Evolutionary conservation across 2,329 filamentous ascomycete species (phyloP), one percentile per base, ranked within the genome.

Genomic region (Penicillium hordei): DNA sequence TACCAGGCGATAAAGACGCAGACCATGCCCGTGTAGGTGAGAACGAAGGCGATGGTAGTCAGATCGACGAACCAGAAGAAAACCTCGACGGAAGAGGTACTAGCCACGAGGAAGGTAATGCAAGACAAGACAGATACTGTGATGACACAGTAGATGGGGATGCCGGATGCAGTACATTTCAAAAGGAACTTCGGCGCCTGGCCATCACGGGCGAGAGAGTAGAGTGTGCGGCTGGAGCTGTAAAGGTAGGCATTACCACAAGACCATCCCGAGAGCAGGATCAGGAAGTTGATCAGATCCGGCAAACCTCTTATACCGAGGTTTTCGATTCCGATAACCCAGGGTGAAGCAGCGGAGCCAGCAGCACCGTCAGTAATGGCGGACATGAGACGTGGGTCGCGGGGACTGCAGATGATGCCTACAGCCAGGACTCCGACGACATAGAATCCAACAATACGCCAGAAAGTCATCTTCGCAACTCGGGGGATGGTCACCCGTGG

Each of bases 381-480:
- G 25, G 78, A 80, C 3, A 79, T 80, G 34, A 92, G 80, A 8
- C 81, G 78, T 0, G 76, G 67, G 65, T 91, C 84, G 52, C 87
- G 80, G 65, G 87, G 88, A 9, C 89, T 81, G 55, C 91, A 84
- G 44, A 90, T 73, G 53, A 90, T 86, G 7, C 87, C 86, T 2
- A 90, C 86, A 15, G 82, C 84, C 1, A 93, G 79, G 0, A 88
- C 84, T 0, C 89, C 89, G 4, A 90, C 80, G n/a, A 90, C 82
- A 72, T 91, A 91, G 72, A 92, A 92, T 9, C 83, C 78, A 0
- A 88, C 86, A 29, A 93, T 79, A n/a, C 89, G 87, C 74, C 88
- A 91, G 72, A 91, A 91, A 1, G 91, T 88, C 61, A 87, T 84
- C 57, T 89, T 89, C 71, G 86, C 90, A 1, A 89, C 89, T 23